These are phyloP conservation scores for Dioscorea cayenensis DNA, from an alignment of 116 monocot genomes.

Conservation along the genomic window DNA sequence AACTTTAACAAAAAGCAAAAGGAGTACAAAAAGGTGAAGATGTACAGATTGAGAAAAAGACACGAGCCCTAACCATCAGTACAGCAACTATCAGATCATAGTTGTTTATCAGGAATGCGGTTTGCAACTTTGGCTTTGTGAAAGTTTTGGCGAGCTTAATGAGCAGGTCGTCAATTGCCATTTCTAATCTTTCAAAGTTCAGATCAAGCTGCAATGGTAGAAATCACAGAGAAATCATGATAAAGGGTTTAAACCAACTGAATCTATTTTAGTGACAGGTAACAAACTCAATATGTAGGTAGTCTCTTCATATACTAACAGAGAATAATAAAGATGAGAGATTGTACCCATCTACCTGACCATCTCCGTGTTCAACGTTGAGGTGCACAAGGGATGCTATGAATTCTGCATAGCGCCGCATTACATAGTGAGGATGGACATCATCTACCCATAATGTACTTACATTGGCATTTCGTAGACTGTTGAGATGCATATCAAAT, in stretches of 20 bases:
- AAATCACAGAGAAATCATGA: not conserved
- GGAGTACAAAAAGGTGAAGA: not conserved
- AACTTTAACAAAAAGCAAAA: not conserved
- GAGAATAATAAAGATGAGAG: not conserved
- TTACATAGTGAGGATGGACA: constrained; percentile 99
- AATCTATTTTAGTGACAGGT: not conserved
- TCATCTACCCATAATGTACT: constrained; percentile 97
- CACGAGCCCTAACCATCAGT: constrained; percentile 54
- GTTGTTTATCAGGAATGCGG: constrained; percentile 93
- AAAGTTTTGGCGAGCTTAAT: constrained; percentile 75
- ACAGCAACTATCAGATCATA: constrained; percentile 94
- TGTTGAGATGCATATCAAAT: constrained; percentile 95
- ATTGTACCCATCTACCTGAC: constrained; percentile 60
- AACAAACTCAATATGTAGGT: not conserved
- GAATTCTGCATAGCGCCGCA: constrained; percentile 97
- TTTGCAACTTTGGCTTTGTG: constrained; percentile 77
- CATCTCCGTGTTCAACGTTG: constrained; percentile 92
- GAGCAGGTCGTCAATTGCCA: constrained; percentile 94
- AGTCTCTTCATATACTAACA: not conserved
- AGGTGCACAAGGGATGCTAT: constrained; percentile 91
- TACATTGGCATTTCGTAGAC: constrained; percentile 80
- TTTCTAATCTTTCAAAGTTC: constrained; percentile 81
- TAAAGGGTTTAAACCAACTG: not conserved
- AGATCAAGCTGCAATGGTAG: constrained; percentile 68
- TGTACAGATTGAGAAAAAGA: not conserved